Base-by-base conservation (phyloP, 2,329 filamentous ascomycete species). In the Fusarium sp. region DNA sequence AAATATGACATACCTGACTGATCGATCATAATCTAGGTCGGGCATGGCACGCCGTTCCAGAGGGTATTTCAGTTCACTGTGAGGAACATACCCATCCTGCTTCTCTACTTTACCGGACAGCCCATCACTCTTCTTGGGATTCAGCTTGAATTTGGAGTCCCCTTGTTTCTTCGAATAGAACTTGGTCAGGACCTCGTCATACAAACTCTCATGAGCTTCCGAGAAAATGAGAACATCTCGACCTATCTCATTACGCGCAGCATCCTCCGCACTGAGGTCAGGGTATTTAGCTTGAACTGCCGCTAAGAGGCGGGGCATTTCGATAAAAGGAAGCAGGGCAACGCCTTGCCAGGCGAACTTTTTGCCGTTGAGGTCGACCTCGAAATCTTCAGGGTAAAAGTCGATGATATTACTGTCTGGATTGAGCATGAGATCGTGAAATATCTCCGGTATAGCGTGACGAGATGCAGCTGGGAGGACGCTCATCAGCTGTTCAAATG, bases 341-440 rank as follows among this genome's bases (percentile, higher is more conserved):
- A 99, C 90, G 64, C 95, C 95, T 75, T 98, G 94, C 95, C 96
- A 99, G 1, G 93, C 92, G 79, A 97, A 96, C 75, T 98, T 99
- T 81, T 98, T 98, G 51, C 95, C 95, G 67, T 99, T 99, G 38
- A 98, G 79, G 75, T 99, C 95, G 49, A 98, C 85, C 13, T 91
- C 88, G 70, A 99, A 99, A 24, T 97, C 92, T 72, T 93, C 91
- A 0, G 96, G 96, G 71, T 99, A 99, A 76, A 99, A 99, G 75
- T 99, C 94, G 65, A 97, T 92, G 69, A 99, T 98, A 43, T 93
- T 88, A 71, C 93, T 97, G 41, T 96, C 88, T 12, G 90, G 83
- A 9, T 96, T 83, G 25, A 89, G 90, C 95, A 99, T 99, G 15
- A 99, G 83, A 52, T 89, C 84, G 72, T 97, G 93, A 79, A 98